These are phyloP conservation scores for Debaryomyces hansenii DNA, from an alignment of 805 yeast genomes.

Conservation along the genomic window DNA sequence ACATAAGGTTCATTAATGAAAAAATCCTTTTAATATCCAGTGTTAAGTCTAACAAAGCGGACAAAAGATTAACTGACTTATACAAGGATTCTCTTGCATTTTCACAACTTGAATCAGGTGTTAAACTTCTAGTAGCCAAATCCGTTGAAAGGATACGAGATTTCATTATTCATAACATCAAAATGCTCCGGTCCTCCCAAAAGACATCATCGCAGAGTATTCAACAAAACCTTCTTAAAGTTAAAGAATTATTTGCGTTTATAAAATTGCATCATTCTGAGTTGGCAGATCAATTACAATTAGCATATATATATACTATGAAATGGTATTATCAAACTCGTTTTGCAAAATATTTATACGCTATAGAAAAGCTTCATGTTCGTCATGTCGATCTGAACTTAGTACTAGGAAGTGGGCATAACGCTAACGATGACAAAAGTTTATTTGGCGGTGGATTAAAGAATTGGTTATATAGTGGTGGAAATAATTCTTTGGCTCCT, in stretches of 20 bases:
- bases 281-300: slow-evolving; percentile 68
- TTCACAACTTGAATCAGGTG: slow-evolving; percentile 29
- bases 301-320: slow-evolving; percentile 87
- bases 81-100: slow-evolving; percentile 27
- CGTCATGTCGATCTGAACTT: slow-evolving; percentile 54
- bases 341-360: slow-evolving; percentile 72
- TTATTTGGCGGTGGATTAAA: slow-evolving; percentile 23
- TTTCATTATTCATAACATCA: slow-evolving; percentile 63
- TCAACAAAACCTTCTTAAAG: slow-evolving; percentile 63
- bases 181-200: slow-evolving; percentile 56
- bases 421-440: slow-evolving; percentile 20
- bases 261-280: slow-evolving; percentile 53
- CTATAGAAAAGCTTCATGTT: slow-evolving; percentile 63
- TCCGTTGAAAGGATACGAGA: slow-evolving; percentile 77
- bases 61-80: slow-evolving; percentile 5
- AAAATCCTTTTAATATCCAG: slow-evolving; percentile 52
- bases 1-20: slow-evolving; percentile 56
- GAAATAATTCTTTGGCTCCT: not conserved
- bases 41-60: slow-evolving; percentile 5
- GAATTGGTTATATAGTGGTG: slow-evolving; percentile 22
- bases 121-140: slow-evolving; percentile 57
- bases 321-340: slow-evolving; percentile 86
- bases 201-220: slow-evolving; percentile 70
- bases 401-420: slow-evolving; percentile 49
- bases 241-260: slow-evolving; percentile 62